Evolutionary conservation across 73 alveolate species (phyloP), one percentile per base, ranked within the genome.

Genomic region (Uronychia setigera): DNA sequence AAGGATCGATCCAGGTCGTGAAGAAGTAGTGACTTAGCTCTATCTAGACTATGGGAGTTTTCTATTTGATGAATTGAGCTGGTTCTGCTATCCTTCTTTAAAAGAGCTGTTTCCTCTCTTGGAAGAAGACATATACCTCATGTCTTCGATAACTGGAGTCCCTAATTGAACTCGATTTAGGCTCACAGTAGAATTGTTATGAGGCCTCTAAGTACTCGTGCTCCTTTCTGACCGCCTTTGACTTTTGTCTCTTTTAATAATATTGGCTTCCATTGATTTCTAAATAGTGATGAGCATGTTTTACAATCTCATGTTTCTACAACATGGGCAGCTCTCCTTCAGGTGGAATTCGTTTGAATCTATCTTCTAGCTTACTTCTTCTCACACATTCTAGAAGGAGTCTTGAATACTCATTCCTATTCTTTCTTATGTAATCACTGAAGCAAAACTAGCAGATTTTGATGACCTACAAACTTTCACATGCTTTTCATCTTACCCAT

Each of bases 191-290:
- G 67, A 46, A 19, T 19, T 46, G 67, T 46, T 19, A 5, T 19
- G n/a, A n/a, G n/a, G 67, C 67, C 67, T 46, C n/a, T 19, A 11
- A 19, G 5, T 46, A 19, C 67, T 46, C n/a, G n/a, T 19, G 19
- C 67, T 46, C 67, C 67, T 46, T 19, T 19, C 67, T 46, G n/a
- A 46, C 67, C 67, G 67, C n/a, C 67, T 46, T 46, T 46, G n/a
- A 5, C 67, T 46, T 19, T 46, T 46, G n/a, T 46, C 67, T 46
- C 67, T 46, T 46, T 5, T 19, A 11, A 5, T 46, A 46, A 5
- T 46, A 5, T 19, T 11, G 67, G 67, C 67, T 19, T 46, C 67
- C 19, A 5, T 46, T 46, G 67, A 46, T 46, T 11, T 46, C 19
- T 5, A 46, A 19, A 5, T 46, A 46, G 67, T 11, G 67, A 11